Base-by-base conservation (phyloP, 106 monocot genomes). In the Xerophyta viscosa region DNA sequence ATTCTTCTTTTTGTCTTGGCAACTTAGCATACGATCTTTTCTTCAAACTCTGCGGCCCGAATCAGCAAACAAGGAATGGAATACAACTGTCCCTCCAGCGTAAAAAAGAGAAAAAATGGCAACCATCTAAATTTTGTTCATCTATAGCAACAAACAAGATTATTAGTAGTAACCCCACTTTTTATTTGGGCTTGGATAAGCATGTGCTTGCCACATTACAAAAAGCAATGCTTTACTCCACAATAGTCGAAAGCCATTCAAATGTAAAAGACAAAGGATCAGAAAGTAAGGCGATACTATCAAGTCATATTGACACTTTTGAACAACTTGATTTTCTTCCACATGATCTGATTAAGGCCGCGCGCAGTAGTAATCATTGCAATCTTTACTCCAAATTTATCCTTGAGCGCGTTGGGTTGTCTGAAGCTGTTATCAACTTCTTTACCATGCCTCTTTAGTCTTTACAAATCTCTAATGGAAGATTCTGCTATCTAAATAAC, bases 1-100 rank as follows among this genome's bases (percentile, higher is more conserved):
- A 39, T 39, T 39, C 39, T 39, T 39, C 39, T 39, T 39, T 39
- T 39, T 39, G n/a, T n/a, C n/a, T n/a, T 39, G 39, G 10, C 39
- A 2, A 15, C 39, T 39, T n/a, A n/a, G n/a, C n/a, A 2, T 7
- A 39, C 6, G 39, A 39, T 2, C 6, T 7, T 39, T 39, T 11
- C 39, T 39, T 39, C 39, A 39, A 39, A 39, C 39, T 39, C 39
- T 39, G 39, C 1, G 39, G 39, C 39, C 15, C 2, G 10, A 39
- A 39, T 39, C 39, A 12, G 1, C 39, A 39, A 3, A 39, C 1
- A 39, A 39, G 39, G 39, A 12, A 39, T n/a, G n/a, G n/a, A n/a
- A n/a, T n/a, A n/a, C n/a, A n/a, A n/a, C n/a, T n/a, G n/a, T n/a
- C n/a, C 39, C 6, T 39, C 39, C 39, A 3, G 39, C 39, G n/a